phyloP scores from a whole-genome alignment of 2,329 filamentous ascomycete genomes.

The Nemania sp. region DNA sequence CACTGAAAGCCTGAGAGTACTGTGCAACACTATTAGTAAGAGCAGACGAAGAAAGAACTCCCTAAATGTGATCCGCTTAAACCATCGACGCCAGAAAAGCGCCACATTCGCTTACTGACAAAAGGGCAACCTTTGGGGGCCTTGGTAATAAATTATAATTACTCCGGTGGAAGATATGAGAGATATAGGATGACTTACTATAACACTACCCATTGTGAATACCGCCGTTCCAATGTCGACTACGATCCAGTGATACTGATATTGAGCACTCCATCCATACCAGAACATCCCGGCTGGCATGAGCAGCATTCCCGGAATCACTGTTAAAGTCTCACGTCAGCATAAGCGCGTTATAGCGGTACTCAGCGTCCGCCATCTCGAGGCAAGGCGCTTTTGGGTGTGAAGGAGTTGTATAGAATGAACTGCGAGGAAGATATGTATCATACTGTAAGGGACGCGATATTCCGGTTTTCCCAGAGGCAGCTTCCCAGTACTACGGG shows the following conservation, averaged over 20 bases:
- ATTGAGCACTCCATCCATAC: conserved; percentile 62
- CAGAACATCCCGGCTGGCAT: conserved; percentile 57
- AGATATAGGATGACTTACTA: conserved; percentile 29
- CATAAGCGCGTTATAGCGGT: neutral
- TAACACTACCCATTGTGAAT: conserved; percentile 58
- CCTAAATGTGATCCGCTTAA: neutral
- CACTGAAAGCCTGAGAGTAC: conserved; percentile 56
- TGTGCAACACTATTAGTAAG: neutral
- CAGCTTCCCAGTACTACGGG: neutral
- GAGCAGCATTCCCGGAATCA: conserved; percentile 47
- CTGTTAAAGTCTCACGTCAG: conserved; percentile 6
- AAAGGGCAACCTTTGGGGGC: no score
- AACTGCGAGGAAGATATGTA: neutral
- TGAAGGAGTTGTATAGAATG: neutral
- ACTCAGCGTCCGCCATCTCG: neutral
- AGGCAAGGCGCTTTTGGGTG: no score
- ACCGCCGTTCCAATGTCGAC: conserved; percentile 61
- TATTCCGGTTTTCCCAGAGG: conserved; percentile 48
- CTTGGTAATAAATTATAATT: no score
- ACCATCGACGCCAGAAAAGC: neutral
- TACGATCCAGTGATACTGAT: conserved; percentile 58
- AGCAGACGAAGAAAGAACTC: neutral
- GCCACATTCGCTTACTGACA: neutral
- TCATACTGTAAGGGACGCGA: conserved; percentile 46
- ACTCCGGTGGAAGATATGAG: neutral